A percentile compares a stretch with the other conserved stretches of the same genome.
Evolutionary conservation across 2,329 filamentous ascomycete genomes (phyloP).

Genomic region (Apiospora koreana): DNA sequence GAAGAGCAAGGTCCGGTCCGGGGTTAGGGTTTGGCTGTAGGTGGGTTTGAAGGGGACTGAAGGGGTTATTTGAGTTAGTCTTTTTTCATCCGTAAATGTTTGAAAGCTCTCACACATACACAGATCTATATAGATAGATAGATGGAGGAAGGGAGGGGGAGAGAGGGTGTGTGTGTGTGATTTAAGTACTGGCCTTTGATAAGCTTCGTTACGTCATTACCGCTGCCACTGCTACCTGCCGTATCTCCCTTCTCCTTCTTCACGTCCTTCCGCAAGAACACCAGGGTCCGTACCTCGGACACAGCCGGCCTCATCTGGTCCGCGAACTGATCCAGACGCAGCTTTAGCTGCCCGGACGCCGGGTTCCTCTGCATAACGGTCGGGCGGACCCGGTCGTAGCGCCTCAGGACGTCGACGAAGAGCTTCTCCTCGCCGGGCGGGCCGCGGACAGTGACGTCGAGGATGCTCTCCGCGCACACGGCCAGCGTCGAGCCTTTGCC

Average conservation of each 20-base stretch:
- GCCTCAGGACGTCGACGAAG: slow-evolving; percentile 52
- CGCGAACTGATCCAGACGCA: too few relatives aligned
- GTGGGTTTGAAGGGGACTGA: not conserved
- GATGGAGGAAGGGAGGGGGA: not conserved
- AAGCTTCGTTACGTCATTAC: not conserved
- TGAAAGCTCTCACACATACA: too few relatives aligned
- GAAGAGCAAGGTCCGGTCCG: slow-evolving; percentile 75
- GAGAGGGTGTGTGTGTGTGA: not conserved
- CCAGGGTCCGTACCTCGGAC: slow-evolving; percentile 51
- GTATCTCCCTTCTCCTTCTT: not conserved
- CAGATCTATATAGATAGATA: too few relatives aligned
- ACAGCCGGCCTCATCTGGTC: too few relatives aligned
- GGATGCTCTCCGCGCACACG: slow-evolving; percentile 49
- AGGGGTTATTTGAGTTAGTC: not conserved
- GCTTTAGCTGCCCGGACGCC: not conserved
- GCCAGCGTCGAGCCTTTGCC: slow-evolving; percentile 24
- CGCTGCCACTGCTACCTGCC: not conserved
- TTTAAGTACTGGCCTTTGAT: not conserved
- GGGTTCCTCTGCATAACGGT: too few relatives aligned
- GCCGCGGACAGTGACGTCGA: slow-evolving; percentile 37
- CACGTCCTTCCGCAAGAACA: slow-evolving; percentile 46
- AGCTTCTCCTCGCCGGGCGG: slow-evolving; percentile 42
- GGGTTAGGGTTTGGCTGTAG: slow-evolving; percentile 56
- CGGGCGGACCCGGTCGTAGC: slow-evolving; percentile 35
- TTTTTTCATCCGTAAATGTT: not conserved